Evolutionary conservation across 148 eudicot genomes (phyloP), one percentile per base, ranked within the genome.

Genomic region (Camellia granthamiana): DNA sequence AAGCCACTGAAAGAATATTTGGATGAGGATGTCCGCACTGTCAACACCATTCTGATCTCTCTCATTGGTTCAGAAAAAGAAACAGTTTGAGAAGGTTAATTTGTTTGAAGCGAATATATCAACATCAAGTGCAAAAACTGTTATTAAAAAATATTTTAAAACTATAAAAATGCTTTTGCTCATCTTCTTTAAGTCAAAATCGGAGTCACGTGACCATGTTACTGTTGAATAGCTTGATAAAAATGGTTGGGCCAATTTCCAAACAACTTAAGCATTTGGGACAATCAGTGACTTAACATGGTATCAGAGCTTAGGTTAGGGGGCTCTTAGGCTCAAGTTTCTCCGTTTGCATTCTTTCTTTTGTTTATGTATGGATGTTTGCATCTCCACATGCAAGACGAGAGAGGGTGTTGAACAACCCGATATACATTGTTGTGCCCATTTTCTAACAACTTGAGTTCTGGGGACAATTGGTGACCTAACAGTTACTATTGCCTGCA

Each of bases 41-140:
- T 11, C 82, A 12, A 55, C 15, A 78, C n/a, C 77, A 11, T 23
- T 15, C 61, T 59, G 67, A 71, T 71, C 76, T 41, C n/a, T n/a
- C 61, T 58, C 43, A 7, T 3, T 69, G 43, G 59, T 59, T 7
- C 11, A 58, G n/a, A 42, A 0, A 68, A 2, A 6, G 58, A 23
- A 15, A 23, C 7, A 58, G 65, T 74, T 51, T 2, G 0, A 60
- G 68, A 42, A 41, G 14, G n/a, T 61, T 54, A 54, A 76, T 9
- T 62, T 46, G 49, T 44, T 64, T 64, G 68, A 21, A 64, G 6
- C 6, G 9, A 42, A 76, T 62, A 43, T 16, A 62, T 6, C 15
- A 52, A 19, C 43, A 4, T 41, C 6, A 46, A 56, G 60, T 42
- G 63, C 38, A 23, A 64, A 63, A 60, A 61, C 15, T 23, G 9